Evolutionary conservation across 1,139 yeast genomes (phyloP).

Genomic region (Arxiozyma heterogenica): DNA sequence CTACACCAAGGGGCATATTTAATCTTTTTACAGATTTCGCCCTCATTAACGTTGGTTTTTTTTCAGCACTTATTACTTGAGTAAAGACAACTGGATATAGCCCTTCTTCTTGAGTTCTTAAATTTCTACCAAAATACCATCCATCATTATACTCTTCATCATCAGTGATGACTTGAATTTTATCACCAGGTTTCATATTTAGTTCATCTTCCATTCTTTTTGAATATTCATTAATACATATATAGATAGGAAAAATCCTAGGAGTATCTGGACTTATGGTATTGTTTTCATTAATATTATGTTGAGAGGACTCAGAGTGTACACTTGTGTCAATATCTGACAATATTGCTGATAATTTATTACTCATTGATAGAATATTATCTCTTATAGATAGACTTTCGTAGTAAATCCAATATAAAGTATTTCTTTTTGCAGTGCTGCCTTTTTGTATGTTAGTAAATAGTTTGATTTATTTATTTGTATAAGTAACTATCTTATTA

Average conservation of each 20-base stretch:
- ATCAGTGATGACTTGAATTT: constrained; percentile 83
- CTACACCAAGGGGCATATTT: constrained; percentile 8
- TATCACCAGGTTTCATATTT: constrained; percentile 72
- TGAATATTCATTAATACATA: constrained; percentile 76
- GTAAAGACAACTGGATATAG: constrained; percentile 85
- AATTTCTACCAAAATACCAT: constrained; percentile 90
- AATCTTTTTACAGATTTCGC: constrained; percentile 29
- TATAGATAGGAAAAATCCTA: constrained; percentile 26
- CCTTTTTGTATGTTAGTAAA: neutral
- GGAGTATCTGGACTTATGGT: constrained; percentile 9
- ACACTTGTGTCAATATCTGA: constrained; percentile 12
- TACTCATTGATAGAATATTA: constrained; percentile 7
- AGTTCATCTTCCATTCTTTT: constrained; percentile 89
- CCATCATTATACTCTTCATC: constrained; percentile 94
- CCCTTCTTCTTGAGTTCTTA: constrained; percentile 68
- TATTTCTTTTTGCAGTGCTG: neutral
- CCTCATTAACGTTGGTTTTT: constrained; percentile 44
- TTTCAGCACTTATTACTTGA: constrained; percentile 36
- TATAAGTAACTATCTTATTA: neutral
- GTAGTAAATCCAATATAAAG: too few relatives aligned
- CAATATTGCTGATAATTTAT: constrained; percentile 8
- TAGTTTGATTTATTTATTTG: neutral
- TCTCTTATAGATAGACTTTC: neutral
- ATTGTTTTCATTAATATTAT: constrained; percentile 5
- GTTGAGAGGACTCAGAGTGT: constrained; percentile 4